Evolutionary conservation across 352 stramenopile genomes (phyloP), one percentile per base, ranked within the genome.

Genomic region (Pythium dissotocum): DNA sequence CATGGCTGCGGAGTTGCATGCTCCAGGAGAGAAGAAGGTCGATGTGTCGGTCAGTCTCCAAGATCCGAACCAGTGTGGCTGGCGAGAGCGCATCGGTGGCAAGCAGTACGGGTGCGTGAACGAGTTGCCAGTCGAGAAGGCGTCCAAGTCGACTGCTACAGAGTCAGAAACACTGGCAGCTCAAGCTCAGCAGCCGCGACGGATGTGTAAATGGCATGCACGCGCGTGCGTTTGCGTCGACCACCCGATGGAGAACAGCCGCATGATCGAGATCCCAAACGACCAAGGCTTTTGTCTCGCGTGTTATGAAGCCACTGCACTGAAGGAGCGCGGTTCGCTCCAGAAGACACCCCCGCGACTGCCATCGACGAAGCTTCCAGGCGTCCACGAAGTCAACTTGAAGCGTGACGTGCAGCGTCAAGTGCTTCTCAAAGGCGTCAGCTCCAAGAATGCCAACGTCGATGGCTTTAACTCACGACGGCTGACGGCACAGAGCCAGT

Each of bases 221-320:
- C 70, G 72, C 14, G 78, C 84, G 48, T 93, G 85, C 32, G n/a
- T 38, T 13, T 63, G 70, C 49, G 46, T 42, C 0, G 77, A 83
- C 2, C 85, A 93, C 49, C 65, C 74, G 35, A 79, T 86, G 55
- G 79, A 89, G 18, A 70, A 64, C 10, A 85, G 73, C 6, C 61
- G 61, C n/a, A 73, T 44, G 6, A 87, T 91, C 44, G 77, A 91
- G 33, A 76, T 88, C 13, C 67, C 83, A 4, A 93, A 93, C 58
- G 79, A 82, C 30, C 67, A 72, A 7, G 85, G 75, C 0, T 62
- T 86, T 59, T 93, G 85, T 58, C 61, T 91, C 3, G 16, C 67
- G 16, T 93, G 85, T 58, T 93, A 85, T 61, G 77, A 85, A 60
- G 57, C 58, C 6, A 88, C 80, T 18, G 82, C 78, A 7, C 58